Conservation (phyloP, 2,329 filamentous ascomycete species). For the Paraphaeosphaeria minitans region DNA sequence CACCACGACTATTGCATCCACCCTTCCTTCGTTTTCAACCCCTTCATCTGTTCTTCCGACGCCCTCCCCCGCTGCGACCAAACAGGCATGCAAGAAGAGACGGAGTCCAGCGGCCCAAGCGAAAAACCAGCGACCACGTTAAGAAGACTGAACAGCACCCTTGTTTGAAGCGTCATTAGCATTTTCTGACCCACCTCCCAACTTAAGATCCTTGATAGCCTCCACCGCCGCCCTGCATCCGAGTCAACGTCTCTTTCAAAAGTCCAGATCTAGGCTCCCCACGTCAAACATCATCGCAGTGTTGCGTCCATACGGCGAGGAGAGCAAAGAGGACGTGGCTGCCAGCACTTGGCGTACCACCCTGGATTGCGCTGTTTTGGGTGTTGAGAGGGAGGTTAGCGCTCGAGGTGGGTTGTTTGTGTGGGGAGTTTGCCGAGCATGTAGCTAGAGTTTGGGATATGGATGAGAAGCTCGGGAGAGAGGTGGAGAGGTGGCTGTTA, state of each 20-base stretch:
- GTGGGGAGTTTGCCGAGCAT: background rate
- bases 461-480: background rate
- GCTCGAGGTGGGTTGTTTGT: constrained; percentile 2
- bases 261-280: too few species aligned
- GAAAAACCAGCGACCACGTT: too few species aligned
- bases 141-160: too few species aligned
- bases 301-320: background rate
- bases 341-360: background rate
- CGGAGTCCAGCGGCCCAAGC: background rate
- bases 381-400: background rate
- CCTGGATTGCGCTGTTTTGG: background rate
- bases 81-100: background rate
- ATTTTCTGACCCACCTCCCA: too few species aligned
- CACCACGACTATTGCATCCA: background rate
- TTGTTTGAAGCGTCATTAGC: too few species aligned
- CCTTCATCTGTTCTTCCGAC: background rate
- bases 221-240: background rate
- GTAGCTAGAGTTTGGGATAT: background rate
- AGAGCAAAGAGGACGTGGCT: constrained; percentile 3
- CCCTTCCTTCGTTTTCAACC: background rate
- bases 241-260: too few species aligned
- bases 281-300: too few species aligned
- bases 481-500: too few species aligned
- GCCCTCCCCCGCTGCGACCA: background rate
- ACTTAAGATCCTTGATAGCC: background rate